Evolutionary conservation across 2,329 filamentous ascomycete genomes (phyloP), one percentile per base, ranked within the genome.

Genomic region (Moelleriella libera): DNA sequence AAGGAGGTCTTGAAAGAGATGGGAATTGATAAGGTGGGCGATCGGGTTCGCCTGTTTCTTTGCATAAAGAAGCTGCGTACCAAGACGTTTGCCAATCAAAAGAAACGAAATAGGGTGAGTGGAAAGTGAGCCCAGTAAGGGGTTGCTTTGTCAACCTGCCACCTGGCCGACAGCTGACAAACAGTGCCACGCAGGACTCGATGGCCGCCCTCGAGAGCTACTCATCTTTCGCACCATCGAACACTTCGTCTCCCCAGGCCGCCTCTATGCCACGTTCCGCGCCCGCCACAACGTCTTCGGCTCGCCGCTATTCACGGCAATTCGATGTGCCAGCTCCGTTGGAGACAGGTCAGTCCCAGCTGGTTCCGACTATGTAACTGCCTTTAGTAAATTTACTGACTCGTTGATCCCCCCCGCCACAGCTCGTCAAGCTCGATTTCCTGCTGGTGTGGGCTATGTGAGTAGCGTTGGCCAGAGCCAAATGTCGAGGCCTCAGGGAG

Each of bases 1-100:
- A 94, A 95, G 71, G 83, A 88, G 48, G 88, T 94, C 41, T 74
- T 98, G 53, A 94, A 95, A 65, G 92, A 98, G 64, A 94, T 98
- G 80, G 92, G 92, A 42, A 90, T 98, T 56, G 94, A 95, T 56
- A 98, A 97, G 67, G 86, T 98, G 54, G 92, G 92, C 53, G 92
- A 98, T 64, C 82, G 92, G 47, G 90, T 98, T 37, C 85, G 90
- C 52, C 83, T 98, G 51, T 89, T 88, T 58, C 75, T 89, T 52
- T 82, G 83, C 54, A 88, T 90, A 60, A 90, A 90, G 68, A 85
- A 88, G 63, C 71, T 92, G 48, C 74, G 86, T 53, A 88, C 82
- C 48, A 86, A 81, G 63, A 78, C 83, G 5, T 83, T 84, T 55
- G 78, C 83, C 50, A 86, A 84, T 58, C 80, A 83, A 57, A 87